A percentile compares a stretch with the other conserved stretches of the same genome.
phyloP scores from a whole-genome alignment of 2,329 filamentous ascomycete species.

The Chaetomiaceae sp. region DNA sequence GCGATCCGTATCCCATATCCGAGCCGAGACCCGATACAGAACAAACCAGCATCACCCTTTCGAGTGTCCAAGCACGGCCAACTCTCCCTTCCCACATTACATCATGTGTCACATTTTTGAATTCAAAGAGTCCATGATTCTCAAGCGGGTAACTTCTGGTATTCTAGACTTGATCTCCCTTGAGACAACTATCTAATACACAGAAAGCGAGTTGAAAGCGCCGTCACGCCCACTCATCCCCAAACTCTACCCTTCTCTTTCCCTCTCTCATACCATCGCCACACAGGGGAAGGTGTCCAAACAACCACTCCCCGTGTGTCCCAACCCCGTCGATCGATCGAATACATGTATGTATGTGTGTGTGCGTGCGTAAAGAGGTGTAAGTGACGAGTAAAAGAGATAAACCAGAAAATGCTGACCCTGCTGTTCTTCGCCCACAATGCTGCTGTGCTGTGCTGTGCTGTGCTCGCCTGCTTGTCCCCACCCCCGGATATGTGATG shows the following conservation, averaged over 20 bases:
- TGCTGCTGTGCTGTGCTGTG: constrained; percentile 1
- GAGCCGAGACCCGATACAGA: too few relatives aligned
- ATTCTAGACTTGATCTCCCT: constrained; percentile 40
- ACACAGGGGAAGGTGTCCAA: too few relatives aligned
- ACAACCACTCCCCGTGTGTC: not conserved
- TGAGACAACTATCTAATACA: constrained; percentile 49
- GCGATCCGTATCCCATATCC: too few relatives aligned
- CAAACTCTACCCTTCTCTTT: too few relatives aligned
- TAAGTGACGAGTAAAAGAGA: too few relatives aligned
- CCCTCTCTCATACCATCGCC: too few relatives aligned
- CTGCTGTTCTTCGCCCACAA: not conserved
- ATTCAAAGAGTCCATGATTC: constrained; percentile 3
- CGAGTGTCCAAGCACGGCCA: not conserved
- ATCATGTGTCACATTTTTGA: not conserved
- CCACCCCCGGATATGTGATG: not conserved
- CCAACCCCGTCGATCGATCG: constrained; percentile 12
- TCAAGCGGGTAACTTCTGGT: constrained; percentile 64
- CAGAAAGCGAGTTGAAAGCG: constrained; percentile 56
- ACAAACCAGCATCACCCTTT: not conserved
- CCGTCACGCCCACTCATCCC: constrained; percentile 6
- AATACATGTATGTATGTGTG: constrained; percentile 11
- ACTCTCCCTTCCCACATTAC: not conserved
- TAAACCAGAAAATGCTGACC: constrained; percentile 20
- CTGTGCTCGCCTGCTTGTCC: not conserved
- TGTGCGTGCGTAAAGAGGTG: too few relatives aligned